A percentile compares a stretch with the other conserved stretches of the same genome.
These are phyloP conservation scores for Tulasnella sp. DNA, from an alignment of 768 basidiomycete species.

Conservation along the genomic window DNA sequence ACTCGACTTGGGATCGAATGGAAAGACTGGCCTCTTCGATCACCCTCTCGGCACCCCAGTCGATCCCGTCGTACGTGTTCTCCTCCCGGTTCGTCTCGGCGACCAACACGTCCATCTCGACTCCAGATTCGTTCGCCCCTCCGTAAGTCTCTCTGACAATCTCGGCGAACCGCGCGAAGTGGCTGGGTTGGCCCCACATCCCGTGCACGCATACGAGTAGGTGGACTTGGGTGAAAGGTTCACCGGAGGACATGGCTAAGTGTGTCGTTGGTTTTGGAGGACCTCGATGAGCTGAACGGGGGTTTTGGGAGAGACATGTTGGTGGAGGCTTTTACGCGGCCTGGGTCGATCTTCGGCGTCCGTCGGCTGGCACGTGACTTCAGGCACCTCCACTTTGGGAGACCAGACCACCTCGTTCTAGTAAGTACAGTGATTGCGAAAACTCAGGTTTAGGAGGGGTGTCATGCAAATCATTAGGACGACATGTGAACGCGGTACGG, in stretches of 20 bases:
- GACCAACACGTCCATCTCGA: constrained; percentile 45
- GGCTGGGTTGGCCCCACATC: constrained; percentile 71
- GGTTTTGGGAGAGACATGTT: not conserved
- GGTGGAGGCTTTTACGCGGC: not conserved
- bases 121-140: constrained; percentile 14
- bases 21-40: constrained; percentile 51
- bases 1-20: too few relatives aligned
- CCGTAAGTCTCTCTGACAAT: constrained; percentile 38
- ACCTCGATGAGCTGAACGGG: not conserved
- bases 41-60: constrained; percentile 73
- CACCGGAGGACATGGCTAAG: not conserved
- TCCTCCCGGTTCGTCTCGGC: constrained; percentile 57
- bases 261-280: not conserved
- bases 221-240: not conserved
- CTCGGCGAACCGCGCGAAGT: constrained; percentile 48
- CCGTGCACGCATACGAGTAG: constrained; percentile 26
- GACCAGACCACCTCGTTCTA: too few relatives aligned
- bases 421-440: too few relatives aligned
- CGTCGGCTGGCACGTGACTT: not conserved
- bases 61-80: constrained; percentile 67
- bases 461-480: too few relatives aligned
- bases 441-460: too few relatives aligned
- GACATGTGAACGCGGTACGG: too few relatives aligned
- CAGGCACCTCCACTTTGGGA: not conserved
- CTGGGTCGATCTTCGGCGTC: not conserved